Evolutionary conservation across 441 rosid genomes (phyloP).

Genomic region (Aquilaria agallochum): DNA sequence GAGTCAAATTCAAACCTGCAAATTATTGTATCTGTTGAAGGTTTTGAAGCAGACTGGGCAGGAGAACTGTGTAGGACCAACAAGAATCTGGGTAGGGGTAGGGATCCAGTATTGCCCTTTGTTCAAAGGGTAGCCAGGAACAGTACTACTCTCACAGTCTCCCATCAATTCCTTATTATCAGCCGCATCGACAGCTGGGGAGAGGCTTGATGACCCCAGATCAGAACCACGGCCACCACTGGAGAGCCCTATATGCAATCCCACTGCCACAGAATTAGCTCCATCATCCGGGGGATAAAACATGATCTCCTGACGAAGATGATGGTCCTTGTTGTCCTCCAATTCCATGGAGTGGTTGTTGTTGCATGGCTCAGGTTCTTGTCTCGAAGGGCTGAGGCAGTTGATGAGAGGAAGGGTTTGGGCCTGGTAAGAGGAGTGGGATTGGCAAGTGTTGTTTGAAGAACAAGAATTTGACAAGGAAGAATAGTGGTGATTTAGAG

Average conservation of each 20-base stretch:
- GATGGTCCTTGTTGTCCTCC: slow-evolving; percentile 17
- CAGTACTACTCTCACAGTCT: slow-evolving; percentile 10
- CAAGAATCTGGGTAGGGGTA: slow-evolving; percentile 67
- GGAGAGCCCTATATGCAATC: slow-evolving; percentile 55
- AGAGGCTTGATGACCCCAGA: slow-evolving; percentile 22
- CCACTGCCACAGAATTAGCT: slow-evolving; percentile 25
- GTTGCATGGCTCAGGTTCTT: slow-evolving; percentile 16
- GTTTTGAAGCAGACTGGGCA: slow-evolving; percentile 67
- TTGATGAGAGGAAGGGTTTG: slow-evolving; percentile 40
- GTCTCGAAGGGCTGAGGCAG: slow-evolving; percentile 34
- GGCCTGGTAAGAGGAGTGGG: slow-evolving; percentile 11
- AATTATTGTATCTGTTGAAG: slow-evolving; percentile 75
- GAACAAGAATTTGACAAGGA: slow-evolving; percentile 5
- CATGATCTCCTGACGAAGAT: not conserved
- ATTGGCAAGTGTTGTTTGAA: slow-evolving; percentile 10
- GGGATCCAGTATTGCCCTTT: slow-evolving; percentile 80
- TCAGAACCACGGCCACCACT: slow-evolving; percentile 29
- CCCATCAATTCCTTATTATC: slow-evolving; percentile 21
- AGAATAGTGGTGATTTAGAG: slow-evolving; percentile 25
- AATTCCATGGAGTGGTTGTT: slow-evolving; percentile 16
- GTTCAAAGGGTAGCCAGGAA: slow-evolving; percentile 26
- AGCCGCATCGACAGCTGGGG: slow-evolving; percentile 13
- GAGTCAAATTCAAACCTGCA: slow-evolving; percentile 56
- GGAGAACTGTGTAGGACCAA: slow-evolving; percentile 73
- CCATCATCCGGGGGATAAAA: slow-evolving; percentile 11